Conservation (phyloP, 108 stramenopile genomes). For the Nitzschia palea region DNA sequence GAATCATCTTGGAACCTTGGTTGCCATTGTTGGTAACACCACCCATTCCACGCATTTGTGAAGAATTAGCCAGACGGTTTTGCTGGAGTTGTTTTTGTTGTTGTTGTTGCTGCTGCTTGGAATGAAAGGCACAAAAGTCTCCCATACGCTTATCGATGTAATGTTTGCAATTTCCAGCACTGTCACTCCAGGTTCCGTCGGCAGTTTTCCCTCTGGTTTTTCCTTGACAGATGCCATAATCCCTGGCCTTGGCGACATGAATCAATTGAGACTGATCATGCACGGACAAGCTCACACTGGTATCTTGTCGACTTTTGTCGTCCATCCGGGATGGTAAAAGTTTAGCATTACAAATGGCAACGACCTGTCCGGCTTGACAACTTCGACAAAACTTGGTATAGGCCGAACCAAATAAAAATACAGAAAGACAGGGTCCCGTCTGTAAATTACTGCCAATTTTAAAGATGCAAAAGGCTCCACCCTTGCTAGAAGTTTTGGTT, state of each 20-base stretch:
- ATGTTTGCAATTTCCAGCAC: conserved; percentile 45
- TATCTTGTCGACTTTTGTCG: conserved; percentile 10
- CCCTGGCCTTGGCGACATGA: conserved; percentile 64
- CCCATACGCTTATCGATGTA: conserved; percentile 59
- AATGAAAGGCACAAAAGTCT: conserved; percentile 58
- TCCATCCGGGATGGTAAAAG: conserved; percentile 50
- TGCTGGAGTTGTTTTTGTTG: neutral
- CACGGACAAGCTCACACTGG: conserved; percentile 59
- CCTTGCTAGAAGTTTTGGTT: conserved; percentile 52
- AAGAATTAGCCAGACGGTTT: neutral
- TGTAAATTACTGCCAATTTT: conserved; percentile 52
- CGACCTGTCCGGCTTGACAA: conserved; percentile 46
- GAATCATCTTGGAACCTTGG: neutral
- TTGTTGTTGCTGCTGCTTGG: conserved; percentile 29
- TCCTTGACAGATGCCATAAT: conserved; percentile 71
- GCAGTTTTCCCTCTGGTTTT: conserved; percentile 28
- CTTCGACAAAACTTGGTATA: conserved; percentile 42
- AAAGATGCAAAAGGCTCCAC: conserved; percentile 70
- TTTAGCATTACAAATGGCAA: conserved; percentile 55
- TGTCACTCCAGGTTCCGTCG: conserved; percentile 36
- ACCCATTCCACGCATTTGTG: neutral
- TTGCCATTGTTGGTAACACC: neutral
- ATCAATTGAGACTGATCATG: conserved; percentile 53
- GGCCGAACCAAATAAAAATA: conserved; percentile 81
- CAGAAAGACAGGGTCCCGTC: conserved; percentile 57